Evolutionary conservation across 257 asterid genomes (phyloP), one percentile per base, ranked within the genome.

Genomic region (Jacaranda copaia): DNA sequence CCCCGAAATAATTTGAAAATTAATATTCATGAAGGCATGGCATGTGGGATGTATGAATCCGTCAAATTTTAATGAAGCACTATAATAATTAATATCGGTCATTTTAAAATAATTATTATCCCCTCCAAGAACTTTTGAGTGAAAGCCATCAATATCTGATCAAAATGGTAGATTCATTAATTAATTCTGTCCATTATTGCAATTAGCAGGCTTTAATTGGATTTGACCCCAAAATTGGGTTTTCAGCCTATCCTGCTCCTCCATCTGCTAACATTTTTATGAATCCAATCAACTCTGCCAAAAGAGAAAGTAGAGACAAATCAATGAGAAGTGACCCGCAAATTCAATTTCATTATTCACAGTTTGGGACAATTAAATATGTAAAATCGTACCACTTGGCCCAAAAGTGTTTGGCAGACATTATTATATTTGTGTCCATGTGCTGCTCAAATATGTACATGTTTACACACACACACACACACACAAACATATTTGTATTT

Each of bases 271-370:
- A 57, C 64, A 75, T 51, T 70, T 83, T 71, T 55, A 48, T 59
- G 55, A 72, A 51, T 76, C 75, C 73, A 45, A 74, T 72, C 62
- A 74, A 68, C 70, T 73, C 64, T 68, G 67, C 81, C 73, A 72
- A 75, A 68, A 66, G 81, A 61, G 68, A 74, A 56, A 25, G 79
- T 77, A 16, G 64, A 63, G 80, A 79, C 84, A 73, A 71, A 68
- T 76, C 74, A 66, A 60, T 53, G 73, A 72, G 42, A 64, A 55
- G 51, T 52, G 75, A 38, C 81, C 83, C 78, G 71, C 77, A 77
- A 53, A 51, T 77, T 56, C 46, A 8, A 42, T 56, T 48, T 58
- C 32, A 25, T 39, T 12, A 39, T 64, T 76, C 63, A 65, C n/a
- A 40, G 18, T 67, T 77, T 68, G 64, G 45, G 77, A 46, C 32